Conservation (phyloP, 2,329 filamentous ascomycete species). For the Geoglossum cookeanum region DNA sequence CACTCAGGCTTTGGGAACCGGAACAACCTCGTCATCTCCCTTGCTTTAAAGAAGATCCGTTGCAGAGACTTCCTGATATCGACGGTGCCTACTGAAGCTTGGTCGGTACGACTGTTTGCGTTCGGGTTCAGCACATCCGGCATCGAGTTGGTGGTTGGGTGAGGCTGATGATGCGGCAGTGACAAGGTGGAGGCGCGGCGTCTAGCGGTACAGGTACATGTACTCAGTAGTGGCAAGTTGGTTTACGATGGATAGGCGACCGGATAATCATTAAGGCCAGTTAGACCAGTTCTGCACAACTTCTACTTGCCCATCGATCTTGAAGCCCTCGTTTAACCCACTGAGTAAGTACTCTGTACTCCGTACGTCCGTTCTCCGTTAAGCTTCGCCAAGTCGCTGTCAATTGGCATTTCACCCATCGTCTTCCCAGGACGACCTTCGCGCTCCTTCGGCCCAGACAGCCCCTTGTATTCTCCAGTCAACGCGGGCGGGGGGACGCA, state of each 20-base stretch:
- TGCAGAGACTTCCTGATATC: background rate
- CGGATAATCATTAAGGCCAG: background rate
- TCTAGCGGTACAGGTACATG: background rate
- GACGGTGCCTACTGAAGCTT: background rate
- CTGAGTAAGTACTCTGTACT: too few species aligned
- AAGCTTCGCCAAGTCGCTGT: too few species aligned
- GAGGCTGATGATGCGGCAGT: background rate
- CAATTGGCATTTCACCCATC: background rate
- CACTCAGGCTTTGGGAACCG: slow-evolving; percentile 48
- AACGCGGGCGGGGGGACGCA: background rate
- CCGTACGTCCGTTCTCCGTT: too few species aligned
- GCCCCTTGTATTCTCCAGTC: background rate
- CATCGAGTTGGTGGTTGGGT: background rate
- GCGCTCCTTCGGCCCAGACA: too few species aligned
- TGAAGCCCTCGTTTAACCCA: too few species aligned
- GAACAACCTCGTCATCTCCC: slow-evolving; percentile 29
- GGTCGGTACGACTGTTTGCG: background rate
- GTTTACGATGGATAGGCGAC: background rate
- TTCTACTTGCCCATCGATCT: background rate
- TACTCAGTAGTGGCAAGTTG: background rate
- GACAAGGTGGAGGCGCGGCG: background rate
- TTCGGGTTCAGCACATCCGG: background rate
- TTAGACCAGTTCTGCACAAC: background rate
- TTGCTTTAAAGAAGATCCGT: background rate
- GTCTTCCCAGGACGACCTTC: too few species aligned